phyloP scores from a whole-genome alignment of 2,329 filamentous ascomycete species.

The Fusarium falciforme region DNA sequence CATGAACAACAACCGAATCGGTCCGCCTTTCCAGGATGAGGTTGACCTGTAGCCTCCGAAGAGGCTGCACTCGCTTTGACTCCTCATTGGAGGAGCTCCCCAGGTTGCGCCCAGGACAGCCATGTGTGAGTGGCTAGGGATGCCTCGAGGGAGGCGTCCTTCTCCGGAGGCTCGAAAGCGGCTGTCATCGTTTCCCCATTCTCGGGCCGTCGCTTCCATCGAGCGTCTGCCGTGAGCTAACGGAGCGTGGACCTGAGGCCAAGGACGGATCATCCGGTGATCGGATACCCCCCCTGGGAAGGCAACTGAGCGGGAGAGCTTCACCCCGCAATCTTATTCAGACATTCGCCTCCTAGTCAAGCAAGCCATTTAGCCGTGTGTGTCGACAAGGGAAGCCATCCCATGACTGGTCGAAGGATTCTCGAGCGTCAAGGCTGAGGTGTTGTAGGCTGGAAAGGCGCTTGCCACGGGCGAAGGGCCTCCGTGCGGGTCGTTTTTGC shows the following conservation, averaged over 20 bases:
- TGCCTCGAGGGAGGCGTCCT: background rate
- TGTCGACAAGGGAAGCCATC: conserved; percentile 1
- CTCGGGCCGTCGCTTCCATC: conserved; percentile 39
- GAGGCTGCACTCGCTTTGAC: conserved; percentile 23
- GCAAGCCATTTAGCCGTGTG: conserved; percentile 27
- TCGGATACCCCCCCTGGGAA: conserved; percentile 12
- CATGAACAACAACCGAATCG: conserved; percentile 9
- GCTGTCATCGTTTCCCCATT: conserved; percentile 5
- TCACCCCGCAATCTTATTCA: conserved; percentile 21
- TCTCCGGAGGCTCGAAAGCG: conserved; percentile 9
- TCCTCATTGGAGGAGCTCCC: conserved; percentile 25
- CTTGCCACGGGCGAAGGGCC: background rate
- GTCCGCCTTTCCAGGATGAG: conserved; percentile 32
- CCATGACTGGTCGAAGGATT: background rate
- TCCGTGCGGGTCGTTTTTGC: background rate
- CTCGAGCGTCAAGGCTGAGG: background rate
- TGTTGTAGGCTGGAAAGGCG: background rate
- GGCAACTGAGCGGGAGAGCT: conserved; percentile 14
- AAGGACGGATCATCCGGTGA: conserved; percentile 16
- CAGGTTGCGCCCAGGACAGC: background rate
- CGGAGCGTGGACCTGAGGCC: conserved; percentile 1
- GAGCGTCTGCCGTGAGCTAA: conserved; percentile 14
- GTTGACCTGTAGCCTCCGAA: conserved; percentile 20
- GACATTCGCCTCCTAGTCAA: conserved; percentile 10
- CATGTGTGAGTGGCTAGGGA: background rate